Conservation (phyloP, 495 filamentous ascomycete genomes). For the Letharia lupina region DNA sequence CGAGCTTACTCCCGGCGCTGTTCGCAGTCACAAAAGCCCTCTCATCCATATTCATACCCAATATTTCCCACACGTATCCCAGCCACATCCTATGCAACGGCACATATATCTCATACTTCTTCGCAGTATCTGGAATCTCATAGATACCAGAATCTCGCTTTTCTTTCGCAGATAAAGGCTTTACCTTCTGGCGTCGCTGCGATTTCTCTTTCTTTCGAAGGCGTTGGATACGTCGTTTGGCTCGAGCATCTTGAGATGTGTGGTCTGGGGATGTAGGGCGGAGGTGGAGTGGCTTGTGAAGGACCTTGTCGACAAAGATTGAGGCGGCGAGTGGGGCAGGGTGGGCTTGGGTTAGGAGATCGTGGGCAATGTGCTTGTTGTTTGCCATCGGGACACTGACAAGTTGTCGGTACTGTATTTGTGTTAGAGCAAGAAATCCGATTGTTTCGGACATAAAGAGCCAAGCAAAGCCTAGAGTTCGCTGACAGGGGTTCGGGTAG, state of each 20-base stretch:
- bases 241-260: constrained; percentile 51
- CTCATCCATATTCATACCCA: constrained; percentile 43
- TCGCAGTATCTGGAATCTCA: constrained; percentile 57
- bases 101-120: constrained; percentile 68
- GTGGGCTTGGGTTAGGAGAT: constrained; percentile 67
- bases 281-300: constrained; percentile 73
- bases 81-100: constrained; percentile 72
- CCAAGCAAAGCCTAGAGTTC: not conserved
- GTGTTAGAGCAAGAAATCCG: too few relatives aligned
- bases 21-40: constrained; percentile 39
- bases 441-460: not conserved
- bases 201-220: constrained; percentile 47
- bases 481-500: not conserved
- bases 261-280: constrained; percentile 59
- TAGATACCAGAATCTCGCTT: constrained; percentile 66
- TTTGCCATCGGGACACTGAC: not conserved
- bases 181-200: constrained; percentile 55
- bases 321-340: constrained; percentile 55
- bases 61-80: constrained; percentile 69
- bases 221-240: constrained; percentile 50
- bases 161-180: constrained; percentile 70
- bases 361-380: constrained; percentile 47
- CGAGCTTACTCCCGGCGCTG: constrained; percentile 57
- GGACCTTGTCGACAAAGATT: constrained; percentile 74
- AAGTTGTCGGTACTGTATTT: too few relatives aligned